Base-by-base conservation (phyloP, 1,139 yeast genomes). In the Kodamaea fungicola region DNA sequence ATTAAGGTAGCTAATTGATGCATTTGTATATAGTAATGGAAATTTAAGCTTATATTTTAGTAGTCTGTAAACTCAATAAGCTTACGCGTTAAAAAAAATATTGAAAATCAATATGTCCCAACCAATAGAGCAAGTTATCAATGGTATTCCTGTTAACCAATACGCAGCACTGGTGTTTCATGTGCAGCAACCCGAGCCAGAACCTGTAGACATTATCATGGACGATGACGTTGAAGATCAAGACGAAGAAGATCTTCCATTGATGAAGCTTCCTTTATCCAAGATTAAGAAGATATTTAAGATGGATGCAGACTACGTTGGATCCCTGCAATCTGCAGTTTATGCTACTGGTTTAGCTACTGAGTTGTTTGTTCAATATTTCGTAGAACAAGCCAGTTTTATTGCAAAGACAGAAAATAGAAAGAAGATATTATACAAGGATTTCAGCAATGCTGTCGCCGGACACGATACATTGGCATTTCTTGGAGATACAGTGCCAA, bases 331-430 rank as follows among this genome's bases (percentile, higher is more conserved):
- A 40, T 70, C 83, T 28, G 95, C 96, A 0, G 87, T 85, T 9
- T 85, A 83, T 51, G 82, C 95, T 9, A 74, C 92, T 2, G 94
- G 95, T 0, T 76, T 86, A 33, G 96, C 97, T 5, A 83, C 96
- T 0, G 96, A 90, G 52, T 63, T 87, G 35, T 90, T 90, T 57
- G 75, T 89, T 10, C 87, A 84, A 58, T 78, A 84, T 50, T 67
- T 90, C 39, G 76, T 89, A 1, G 95, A 85, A 57, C 94, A 87
- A 51, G 92, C 96, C 0, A 65, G 82, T 22, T 65, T 84, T 39
- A 66, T 74, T 33, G 86, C 95, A 12, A 76, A 80, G 47, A 68
- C 80, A 40, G 88, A 81, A 27, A 79, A 80, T 46, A 68, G 95
- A 37, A 83, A 83, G 64, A 83, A 82, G 49, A 62, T 87, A 21